phyloP scores from a whole-genome alignment of 108 stramenopile genomes.

The Pelagomonas calceolata region DNA sequence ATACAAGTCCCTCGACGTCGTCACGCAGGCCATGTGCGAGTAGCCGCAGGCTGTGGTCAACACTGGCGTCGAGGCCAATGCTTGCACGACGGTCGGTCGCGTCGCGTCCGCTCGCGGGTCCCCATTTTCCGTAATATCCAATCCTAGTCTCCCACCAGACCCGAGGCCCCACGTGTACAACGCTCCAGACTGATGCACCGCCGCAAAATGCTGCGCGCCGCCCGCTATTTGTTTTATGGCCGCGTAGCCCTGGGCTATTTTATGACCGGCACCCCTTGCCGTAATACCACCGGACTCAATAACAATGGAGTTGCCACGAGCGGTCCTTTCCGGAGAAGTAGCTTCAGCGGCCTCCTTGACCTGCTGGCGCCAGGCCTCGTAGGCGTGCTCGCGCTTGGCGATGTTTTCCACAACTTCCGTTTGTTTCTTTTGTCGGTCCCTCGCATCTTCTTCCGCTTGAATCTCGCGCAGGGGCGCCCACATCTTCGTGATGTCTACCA shows the following conservation, averaged over 20 bases:
- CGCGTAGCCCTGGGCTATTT: slow-evolving; percentile 31
- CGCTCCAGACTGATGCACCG: slow-evolving; percentile 35
- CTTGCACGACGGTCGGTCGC: slow-evolving; percentile 33
- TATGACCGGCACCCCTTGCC: slow-evolving; percentile 23
- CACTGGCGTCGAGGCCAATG: slow-evolving; percentile 16
- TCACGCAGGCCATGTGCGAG: slow-evolving; percentile 33
- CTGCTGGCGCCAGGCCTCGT: slow-evolving; percentile 33
- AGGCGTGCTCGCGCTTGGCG: slow-evolving; percentile 21
- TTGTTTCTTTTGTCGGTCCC: slow-evolving; percentile 20
- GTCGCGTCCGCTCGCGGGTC: slow-evolving; percentile 25
- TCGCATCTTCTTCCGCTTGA: slow-evolving; percentile 29
- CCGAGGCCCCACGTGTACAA: slow-evolving; percentile 48
- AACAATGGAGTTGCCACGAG: slow-evolving; percentile 20
- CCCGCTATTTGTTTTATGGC: slow-evolving; percentile 27
- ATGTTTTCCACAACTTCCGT: slow-evolving; percentile 2
- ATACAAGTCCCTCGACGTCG: slow-evolving; percentile 28
- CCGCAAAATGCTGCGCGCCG: slow-evolving; percentile 45
- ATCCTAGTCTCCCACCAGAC: slow-evolving; percentile 30
- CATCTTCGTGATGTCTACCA: slow-evolving; percentile 35
- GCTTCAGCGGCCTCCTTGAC: slow-evolving; percentile 6
- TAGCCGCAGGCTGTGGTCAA: slow-evolving; percentile 21
- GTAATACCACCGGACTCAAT: slow-evolving; percentile 30
- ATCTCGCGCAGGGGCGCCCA: slow-evolving; percentile 45
- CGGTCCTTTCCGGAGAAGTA: slow-evolving; percentile 13
- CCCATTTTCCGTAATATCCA: slow-evolving; percentile 18